phyloP scores from a whole-genome alignment of 352 stramenopile species.

The Pilasporangium apinafurcum region DNA sequence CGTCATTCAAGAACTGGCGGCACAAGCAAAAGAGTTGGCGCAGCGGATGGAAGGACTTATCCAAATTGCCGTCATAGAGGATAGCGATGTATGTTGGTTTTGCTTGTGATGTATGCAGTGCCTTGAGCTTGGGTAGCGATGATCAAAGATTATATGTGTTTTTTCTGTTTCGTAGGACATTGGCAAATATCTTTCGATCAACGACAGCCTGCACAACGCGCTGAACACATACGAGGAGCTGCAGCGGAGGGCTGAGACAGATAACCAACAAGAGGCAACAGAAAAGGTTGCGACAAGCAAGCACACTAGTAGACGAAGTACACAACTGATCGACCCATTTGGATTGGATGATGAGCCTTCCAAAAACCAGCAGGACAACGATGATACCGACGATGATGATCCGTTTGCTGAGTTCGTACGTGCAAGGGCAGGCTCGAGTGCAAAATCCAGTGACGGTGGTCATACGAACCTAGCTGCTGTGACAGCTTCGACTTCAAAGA shows the following conservation, averaged over 20 bases:
- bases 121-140: not conserved
- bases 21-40: constrained; percentile 52
- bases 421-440: constrained; percentile 18
- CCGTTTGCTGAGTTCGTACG: constrained; percentile 60
- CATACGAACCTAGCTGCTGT: not conserved
- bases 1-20: constrained; percentile 66
- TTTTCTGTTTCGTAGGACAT: constrained; percentile 22
- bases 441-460: constrained; percentile 6
- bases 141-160: no score
- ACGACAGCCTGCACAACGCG: constrained; percentile 54
- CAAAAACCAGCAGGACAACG: constrained; percentile 18
- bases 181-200: constrained; percentile 61
- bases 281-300: constrained; percentile 4
- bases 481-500: constrained; percentile 6
- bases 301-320: not conserved
- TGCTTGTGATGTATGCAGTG: not conserved
- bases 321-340: not conserved
- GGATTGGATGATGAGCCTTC: constrained; percentile 7
- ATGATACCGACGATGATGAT: constrained; percentile 42
- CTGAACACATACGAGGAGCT: constrained; percentile 55
- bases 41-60: constrained; percentile 60
- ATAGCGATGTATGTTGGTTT: constrained; percentile 27
- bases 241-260: constrained; percentile 11
- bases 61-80: constrained; percentile 41
- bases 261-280: constrained; percentile 12